A percentile compares a stretch with the other conserved stretches of the same genome.
Evolutionary conservation across 352 stramenopile species (phyloP).

Genomic region (Globisporangium nodosum): DNA sequence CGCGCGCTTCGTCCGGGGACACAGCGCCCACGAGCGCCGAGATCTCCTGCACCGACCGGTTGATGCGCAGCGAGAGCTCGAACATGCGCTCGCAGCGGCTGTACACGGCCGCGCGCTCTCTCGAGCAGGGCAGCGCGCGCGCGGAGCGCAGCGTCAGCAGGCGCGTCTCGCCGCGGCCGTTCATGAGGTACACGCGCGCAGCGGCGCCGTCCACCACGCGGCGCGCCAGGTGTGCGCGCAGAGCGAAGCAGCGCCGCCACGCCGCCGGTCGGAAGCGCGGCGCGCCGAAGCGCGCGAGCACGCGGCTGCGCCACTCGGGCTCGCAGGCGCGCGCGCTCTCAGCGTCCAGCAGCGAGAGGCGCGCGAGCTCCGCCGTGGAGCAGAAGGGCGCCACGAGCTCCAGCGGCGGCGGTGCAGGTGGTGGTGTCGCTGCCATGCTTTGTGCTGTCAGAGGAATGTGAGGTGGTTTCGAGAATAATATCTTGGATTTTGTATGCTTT

Average conservation of each 20-base stretch:
- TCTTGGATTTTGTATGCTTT: too few species aligned
- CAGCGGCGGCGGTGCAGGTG: not conserved
- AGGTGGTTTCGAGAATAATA: too few species aligned
- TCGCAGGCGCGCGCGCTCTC: constrained; percentile 44
- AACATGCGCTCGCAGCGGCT: constrained; percentile 85
- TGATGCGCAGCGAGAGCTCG: constrained; percentile 83
- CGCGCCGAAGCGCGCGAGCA: constrained; percentile 41
- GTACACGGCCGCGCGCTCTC: constrained; percentile 71
- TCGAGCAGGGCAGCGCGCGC: constrained; percentile 69
- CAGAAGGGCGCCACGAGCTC: constrained; percentile 53
- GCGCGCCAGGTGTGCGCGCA: constrained; percentile 56
- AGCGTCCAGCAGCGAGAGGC: constrained; percentile 37
- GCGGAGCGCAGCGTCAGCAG: constrained; percentile 52
- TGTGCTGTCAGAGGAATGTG: too few species aligned
- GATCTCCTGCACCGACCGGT: constrained; percentile 84
- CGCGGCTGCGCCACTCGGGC: constrained; percentile 55
- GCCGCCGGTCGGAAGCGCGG: constrained; percentile 42
- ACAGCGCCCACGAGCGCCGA: constrained; percentile 79
- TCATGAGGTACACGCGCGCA: constrained; percentile 81
- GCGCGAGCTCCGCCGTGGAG: constrained; percentile 31
- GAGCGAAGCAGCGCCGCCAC: constrained; percentile 61
- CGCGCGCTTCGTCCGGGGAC: constrained; percentile 68
- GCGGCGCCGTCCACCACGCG: constrained; percentile 54
- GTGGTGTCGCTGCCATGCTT: too few species aligned
- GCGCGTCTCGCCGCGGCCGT: constrained; percentile 62